Evolutionary conservation across 2,329 filamentous ascomycete genomes (phyloP).

Genomic region (Endoconidiophora laricicola): DNA sequence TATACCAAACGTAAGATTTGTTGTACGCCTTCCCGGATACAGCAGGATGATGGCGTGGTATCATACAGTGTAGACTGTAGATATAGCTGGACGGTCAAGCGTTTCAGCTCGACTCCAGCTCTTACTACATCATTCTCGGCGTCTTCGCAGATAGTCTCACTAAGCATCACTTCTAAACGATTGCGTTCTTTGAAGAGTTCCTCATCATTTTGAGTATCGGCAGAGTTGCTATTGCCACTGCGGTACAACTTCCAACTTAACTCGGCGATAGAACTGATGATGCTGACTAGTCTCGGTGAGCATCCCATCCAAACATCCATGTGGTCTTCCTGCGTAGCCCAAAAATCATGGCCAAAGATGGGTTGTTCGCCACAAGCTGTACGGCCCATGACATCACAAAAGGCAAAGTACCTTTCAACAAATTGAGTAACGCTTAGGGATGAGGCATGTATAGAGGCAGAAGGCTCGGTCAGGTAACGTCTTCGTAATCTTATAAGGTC

Average conservation of each 20-base stretch:
- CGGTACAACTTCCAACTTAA: slow-evolving; percentile 21
- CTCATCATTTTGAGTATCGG: no score
- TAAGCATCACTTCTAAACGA: no score
- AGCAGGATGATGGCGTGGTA: slow-evolving; percentile 22
- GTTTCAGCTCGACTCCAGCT: slow-evolving; percentile 25
- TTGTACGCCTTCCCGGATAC: slow-evolving; percentile 16
- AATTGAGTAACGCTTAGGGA: slow-evolving; percentile 9
- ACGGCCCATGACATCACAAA: slow-evolving; percentile 29
- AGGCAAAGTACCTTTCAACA: slow-evolving; percentile 28
- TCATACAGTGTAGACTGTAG: slow-evolving; percentile 25
- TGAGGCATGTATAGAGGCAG: not conserved
- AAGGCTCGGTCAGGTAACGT: slow-evolving; percentile 15
- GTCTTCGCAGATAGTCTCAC: not conserved
- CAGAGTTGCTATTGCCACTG: slow-evolving; percentile 14
- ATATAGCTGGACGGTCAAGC: slow-evolving; percentile 25
- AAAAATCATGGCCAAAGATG: slow-evolving; percentile 27
- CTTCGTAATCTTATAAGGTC: slow-evolving; percentile 21
- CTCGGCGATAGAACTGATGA: slow-evolving; percentile 26
- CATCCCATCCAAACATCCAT: slow-evolving; percentile 29
- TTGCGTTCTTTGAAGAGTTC: no score
- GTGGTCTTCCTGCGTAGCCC: slow-evolving; percentile 21
- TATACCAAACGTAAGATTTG: slow-evolving; percentile 22
- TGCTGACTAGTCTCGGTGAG: slow-evolving; percentile 25
- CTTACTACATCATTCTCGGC: slow-evolving; percentile 19
- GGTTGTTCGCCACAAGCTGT: slow-evolving; percentile 27